phyloP scores from a whole-genome alignment of 2,329 filamentous ascomycete species.

The Xylaria sp. region DNA sequence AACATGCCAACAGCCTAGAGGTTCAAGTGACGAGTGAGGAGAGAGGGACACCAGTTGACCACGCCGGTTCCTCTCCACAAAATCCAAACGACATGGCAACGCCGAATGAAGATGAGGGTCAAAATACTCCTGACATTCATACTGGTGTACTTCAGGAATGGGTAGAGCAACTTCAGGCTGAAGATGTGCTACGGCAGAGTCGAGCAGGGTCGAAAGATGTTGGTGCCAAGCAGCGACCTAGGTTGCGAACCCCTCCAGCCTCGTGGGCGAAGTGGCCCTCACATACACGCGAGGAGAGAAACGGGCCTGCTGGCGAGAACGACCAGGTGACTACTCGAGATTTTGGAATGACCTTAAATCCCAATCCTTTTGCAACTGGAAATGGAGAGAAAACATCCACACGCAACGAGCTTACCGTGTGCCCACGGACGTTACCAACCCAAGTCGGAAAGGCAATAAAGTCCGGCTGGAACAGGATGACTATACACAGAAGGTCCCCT shows the following conservation, averaged over 20 bases:
- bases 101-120: slow-evolving; percentile 3
- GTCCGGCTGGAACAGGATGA: slow-evolving; percentile 24
- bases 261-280: slow-evolving; percentile 35
- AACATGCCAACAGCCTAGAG: background rate
- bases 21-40: background rate
- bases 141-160: slow-evolving; percentile 27
- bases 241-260: slow-evolving; percentile 24
- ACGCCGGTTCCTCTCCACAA: background rate
- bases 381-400: background rate
- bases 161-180: slow-evolving; percentile 27
- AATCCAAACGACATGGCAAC: background rate
- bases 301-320: slow-evolving; percentile 24
- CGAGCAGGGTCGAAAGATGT: slow-evolving; percentile 5
- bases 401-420: slow-evolving; percentile 12
- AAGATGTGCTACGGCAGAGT: slow-evolving; percentile 14
- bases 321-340: slow-evolving; percentile 28
- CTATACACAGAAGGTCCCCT: slow-evolving; percentile 12
- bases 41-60: background rate
- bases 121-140: slow-evolving; percentile 21
- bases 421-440: slow-evolving; percentile 23
- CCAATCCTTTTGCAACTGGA: background rate
- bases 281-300: slow-evolving; percentile 28
- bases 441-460: slow-evolving; percentile 26
- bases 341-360: slow-evolving; percentile 14
- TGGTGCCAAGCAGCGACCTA: slow-evolving; percentile 6